phyloP scores from a whole-genome alignment of 2,329 filamentous ascomycete genomes.

The Pleomassaria siparia region DNA sequence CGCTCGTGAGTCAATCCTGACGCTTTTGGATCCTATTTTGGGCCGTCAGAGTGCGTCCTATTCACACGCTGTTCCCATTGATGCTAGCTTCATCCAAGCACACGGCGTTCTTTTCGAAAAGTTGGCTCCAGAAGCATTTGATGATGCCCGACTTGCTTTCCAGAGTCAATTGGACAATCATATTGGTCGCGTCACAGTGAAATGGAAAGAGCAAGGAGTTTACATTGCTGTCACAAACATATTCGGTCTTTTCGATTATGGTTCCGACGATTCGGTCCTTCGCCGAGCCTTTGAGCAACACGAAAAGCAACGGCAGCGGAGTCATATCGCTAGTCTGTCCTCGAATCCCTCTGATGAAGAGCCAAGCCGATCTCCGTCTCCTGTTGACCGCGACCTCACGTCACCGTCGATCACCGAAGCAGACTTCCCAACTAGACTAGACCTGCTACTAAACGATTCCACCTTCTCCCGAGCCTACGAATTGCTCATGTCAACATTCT shows the following conservation, averaged over 20 bases:
- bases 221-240: slow-evolving; percentile 61
- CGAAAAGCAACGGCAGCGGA: slow-evolving; percentile 8
- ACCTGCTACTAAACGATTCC: slow-evolving; percentile 15
- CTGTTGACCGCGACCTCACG: slow-evolving; percentile 1
- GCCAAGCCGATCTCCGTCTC: slow-evolving; percentile 16
- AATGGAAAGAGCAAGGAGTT: slow-evolving; percentile 61
- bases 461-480: slow-evolving; percentile 38
- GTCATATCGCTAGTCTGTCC: slow-evolving; percentile 9
- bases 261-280: slow-evolving; percentile 48
- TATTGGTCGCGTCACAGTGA: slow-evolving; percentile 54
- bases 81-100: slow-evolving; percentile 63
- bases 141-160: slow-evolving; percentile 53
- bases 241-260: slow-evolving; percentile 57
- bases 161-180: slow-evolving; percentile 57
- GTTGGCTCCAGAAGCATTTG: slow-evolving; percentile 51
- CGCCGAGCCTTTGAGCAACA: slow-evolving; percentile 23
- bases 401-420: slow-evolving; percentile 15
- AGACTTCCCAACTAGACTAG: slow-evolving; percentile 20
- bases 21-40: slow-evolving; percentile 61
- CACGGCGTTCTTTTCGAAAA: slow-evolving; percentile 66
- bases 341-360: slow-evolving; percentile 17
- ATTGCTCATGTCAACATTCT: slow-evolving; percentile 50
- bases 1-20: slow-evolving; percentile 70
- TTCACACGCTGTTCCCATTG: slow-evolving; percentile 48
- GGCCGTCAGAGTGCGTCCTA: slow-evolving; percentile 32